Base-by-base conservation (phyloP, 441 rosid genomes). In the Adansonia rubrostipa region DNA sequence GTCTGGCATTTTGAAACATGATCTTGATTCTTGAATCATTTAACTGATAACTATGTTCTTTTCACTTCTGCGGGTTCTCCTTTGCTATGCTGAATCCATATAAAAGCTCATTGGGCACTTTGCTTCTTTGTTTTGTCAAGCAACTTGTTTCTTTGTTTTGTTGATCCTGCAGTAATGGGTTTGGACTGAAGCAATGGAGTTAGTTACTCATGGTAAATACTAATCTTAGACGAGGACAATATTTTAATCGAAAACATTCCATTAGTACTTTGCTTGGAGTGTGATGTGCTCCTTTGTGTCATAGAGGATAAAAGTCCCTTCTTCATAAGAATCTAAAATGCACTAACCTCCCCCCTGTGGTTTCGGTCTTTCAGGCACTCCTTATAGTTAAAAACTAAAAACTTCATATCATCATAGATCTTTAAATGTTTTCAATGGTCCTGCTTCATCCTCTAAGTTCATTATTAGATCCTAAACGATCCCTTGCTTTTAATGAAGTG, bases 21-120 rank as follows among this genome's bases (percentile, higher is more conserved):
- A 64, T 57, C 24, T 57, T 57, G 62, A 57, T 24, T 53, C 58
- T 54, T 54, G 20, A 54, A 64, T 64, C 69, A 36, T 64, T 47
- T 64, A 64, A 15, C 20, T 15, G n/a, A 42, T 40, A 14, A 65
- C 48, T 15, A 5, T 2, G 70, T n/a, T n/a, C 51, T 66, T 66
- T 66, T 66, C 7, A 42, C 51, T 66, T 40, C 24, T 66, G 8
- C n/a, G 13, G 3, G 2, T 65, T 40, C 50, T 6, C 13, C 19
- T 3, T 9, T 42, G 51, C 22, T 1, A 40, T 66, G 24, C 5
- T 64, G 48, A 65, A 65, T 42, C 50, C 20, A 65, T 65, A 8
- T 40, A 40, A 42, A 65, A 65, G 47, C 48, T 65, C 24, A 66
- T 66, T 36, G 36, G 20, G 48, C 13, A 15, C 0, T 64, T 36